Base-by-base conservation (phyloP, 345 rosid genomes). In the Hibiscus trionum region DNA sequence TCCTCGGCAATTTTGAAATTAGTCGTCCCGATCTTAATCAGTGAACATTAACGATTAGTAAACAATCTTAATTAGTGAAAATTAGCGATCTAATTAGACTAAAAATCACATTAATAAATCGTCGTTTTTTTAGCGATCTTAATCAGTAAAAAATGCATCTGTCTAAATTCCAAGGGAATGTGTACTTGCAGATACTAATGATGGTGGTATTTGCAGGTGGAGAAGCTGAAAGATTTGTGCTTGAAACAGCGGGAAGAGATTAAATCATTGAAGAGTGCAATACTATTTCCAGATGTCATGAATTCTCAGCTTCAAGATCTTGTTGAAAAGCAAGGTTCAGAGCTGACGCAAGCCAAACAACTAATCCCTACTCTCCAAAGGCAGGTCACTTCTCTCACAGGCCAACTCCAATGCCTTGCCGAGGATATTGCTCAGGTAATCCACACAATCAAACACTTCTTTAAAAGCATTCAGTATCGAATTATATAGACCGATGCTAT, bases 191-290 rank as follows among this genome's bases (percentile, higher is more conserved):
- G 27, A 42, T 19, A 4, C 19, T 33, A 53, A 62, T 52, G 11
- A 8, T 10, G 61, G 15, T 73, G 61, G 24, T 42, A 53, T 66
- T 69, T 86, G 83, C 76, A 94, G 99, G 91, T 89, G 50, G 99
- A 92, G 85, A 92, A 88, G 81, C 74, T 95, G 85, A 92, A 95
- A 80, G 96, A 92, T 78, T 75, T 95, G 75, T 95, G 97, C 78
- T 72, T 92, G 83, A 88, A 84, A 77, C 97, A 95, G 81, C 81
- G 97, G 79, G 97, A 88, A 64, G 99, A 95, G 78, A 92, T 95
- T 53, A 92, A 85, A 78, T 70, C 96, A 29, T 77, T 92, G 52
- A 90, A 95, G 81, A 85, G 68, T 69, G 93, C 91, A 15, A 37
- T 90, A 53, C 66, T 92, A 77, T 92, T 94, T 80, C 98, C 98